A percentile compares a stretch with the other conserved stretches of the same genome.
Evolutionary conservation across 2,329 filamentous ascomycete species (phyloP).

Genomic region (Alternaria ventricosa): DNA sequence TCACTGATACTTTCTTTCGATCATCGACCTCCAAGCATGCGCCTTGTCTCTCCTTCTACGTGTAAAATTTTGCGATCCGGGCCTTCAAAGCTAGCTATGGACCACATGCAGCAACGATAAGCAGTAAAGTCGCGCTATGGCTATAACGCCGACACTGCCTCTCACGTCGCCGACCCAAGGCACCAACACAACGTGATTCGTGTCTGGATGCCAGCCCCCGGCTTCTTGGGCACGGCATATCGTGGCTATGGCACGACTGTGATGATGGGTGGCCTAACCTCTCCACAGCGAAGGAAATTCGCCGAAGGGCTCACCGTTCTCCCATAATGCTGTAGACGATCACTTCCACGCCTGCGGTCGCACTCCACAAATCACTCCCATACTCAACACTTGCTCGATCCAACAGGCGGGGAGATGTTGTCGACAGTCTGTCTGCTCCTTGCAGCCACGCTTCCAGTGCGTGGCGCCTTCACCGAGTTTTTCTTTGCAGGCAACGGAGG

Average conservation of each 20-base stretch:
- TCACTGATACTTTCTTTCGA: not conserved
- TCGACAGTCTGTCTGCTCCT: not conserved
- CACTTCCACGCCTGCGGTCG: not conserved
- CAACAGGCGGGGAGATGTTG: not conserved
- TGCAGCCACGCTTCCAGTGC: not conserved
- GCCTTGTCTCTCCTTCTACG: not conserved
- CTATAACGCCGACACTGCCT: not conserved
- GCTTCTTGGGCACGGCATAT: not conserved
- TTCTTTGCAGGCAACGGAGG: slow-evolving; percentile 19
- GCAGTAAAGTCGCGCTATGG: not conserved
- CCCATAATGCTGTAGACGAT: not conserved
- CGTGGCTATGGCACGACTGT: not conserved
- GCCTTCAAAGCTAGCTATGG: not conserved
- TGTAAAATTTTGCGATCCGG: not conserved
- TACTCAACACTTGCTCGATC: not conserved
- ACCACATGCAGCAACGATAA: not conserved
- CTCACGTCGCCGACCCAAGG: not conserved
- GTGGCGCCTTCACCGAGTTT: slow-evolving; percentile 20
- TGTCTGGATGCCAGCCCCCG: not conserved
- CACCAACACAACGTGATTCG: not conserved
- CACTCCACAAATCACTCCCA: not conserved
- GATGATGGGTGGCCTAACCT: not conserved
- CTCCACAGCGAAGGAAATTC: not conserved
- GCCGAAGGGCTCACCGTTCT: not conserved
- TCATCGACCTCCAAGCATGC: not conserved